A percentile compares a stretch with the other conserved stretches of the same genome.
phyloP scores from a whole-genome alignment of 768 basidiomycete genomes.

The Sporobolomyces pararoseus region DNA sequence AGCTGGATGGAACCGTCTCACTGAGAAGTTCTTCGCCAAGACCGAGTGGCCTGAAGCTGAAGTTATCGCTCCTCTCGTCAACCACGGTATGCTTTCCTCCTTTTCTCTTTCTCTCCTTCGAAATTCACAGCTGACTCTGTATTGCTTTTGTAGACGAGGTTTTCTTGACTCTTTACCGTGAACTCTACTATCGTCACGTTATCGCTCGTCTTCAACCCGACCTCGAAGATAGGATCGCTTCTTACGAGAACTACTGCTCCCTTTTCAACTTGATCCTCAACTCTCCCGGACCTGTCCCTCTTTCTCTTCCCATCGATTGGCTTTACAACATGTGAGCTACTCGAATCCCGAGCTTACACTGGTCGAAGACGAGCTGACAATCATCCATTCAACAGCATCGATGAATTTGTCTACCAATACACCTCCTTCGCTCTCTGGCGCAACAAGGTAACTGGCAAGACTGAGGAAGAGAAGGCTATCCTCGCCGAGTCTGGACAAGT shows the following conservation, averaged over 20 bases:
- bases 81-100: slow-evolving; percentile 65
- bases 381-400: slow-evolving; percentile 54
- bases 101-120: background rate
- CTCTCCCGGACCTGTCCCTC: slow-evolving; percentile 86
- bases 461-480: slow-evolving; percentile 80
- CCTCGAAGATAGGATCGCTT: slow-evolving; percentile 95
- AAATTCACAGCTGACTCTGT: background rate
- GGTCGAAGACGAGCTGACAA: background rate
- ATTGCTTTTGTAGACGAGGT: slow-evolving; percentile 63
- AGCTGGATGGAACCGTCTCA: slow-evolving; percentile 87
- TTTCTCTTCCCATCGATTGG: slow-evolving; percentile 95
- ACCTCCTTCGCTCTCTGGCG: slow-evolving; percentile 93
- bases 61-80: slow-evolving; percentile 85
- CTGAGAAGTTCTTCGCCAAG: slow-evolving; percentile 90
- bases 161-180: slow-evolving; percentile 93
- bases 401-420: slow-evolving; percentile 98
- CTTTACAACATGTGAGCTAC: slow-evolving; percentile 71
- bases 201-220: slow-evolving; percentile 85
- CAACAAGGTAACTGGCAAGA: slow-evolving; percentile 66
- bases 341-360: background rate
- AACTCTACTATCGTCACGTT: slow-evolving; percentile 72
- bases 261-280: slow-evolving; percentile 97
- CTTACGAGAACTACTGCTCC: slow-evolving; percentile 82
- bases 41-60: slow-evolving; percentile 98
- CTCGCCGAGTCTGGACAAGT: slow-evolving; percentile 71